phyloP scores from a whole-genome alignment of 1,284 basidiomycete species.

The Leccinum subspadiceum region DNA sequence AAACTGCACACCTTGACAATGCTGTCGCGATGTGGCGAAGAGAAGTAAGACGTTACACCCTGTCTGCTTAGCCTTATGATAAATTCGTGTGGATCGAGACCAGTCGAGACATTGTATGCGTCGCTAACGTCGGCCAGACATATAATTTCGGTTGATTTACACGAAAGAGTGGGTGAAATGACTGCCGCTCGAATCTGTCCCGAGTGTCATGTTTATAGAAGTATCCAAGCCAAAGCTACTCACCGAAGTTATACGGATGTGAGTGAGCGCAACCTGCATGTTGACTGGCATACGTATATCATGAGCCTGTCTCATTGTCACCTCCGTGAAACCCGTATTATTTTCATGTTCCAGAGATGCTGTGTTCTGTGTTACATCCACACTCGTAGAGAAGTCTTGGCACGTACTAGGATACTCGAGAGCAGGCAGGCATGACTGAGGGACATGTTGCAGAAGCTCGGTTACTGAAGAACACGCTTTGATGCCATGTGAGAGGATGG shows the following conservation, averaged over 20 bases:
- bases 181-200: conserved; percentile 60
- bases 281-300: conserved; percentile 63
- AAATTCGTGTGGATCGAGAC: conserved; percentile 76
- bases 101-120: conserved; percentile 75
- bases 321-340: conserved; percentile 51
- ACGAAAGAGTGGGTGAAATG: conserved; percentile 61
- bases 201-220: conserved; percentile 8
- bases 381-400: background rate
- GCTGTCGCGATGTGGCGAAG: conserved; percentile 62
- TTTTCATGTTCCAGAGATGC: conserved; percentile 60
- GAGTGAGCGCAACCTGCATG: conserved; percentile 59
- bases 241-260: conserved; percentile 70
- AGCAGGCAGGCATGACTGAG: conserved; percentile 45
- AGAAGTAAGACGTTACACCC: conserved; percentile 68
- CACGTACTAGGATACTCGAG: conserved; percentile 55
- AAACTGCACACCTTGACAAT: conserved; percentile 65
- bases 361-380: conserved; percentile 28
- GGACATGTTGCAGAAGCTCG: conserved; percentile 57
- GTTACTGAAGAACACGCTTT: conserved; percentile 57
- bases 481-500: conserved; percentile 51
- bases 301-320: conserved; percentile 60
- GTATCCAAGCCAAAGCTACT: conserved; percentile 22
- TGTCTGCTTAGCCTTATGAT: conserved; percentile 74
- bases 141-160: conserved; percentile 78
- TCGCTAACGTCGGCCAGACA: conserved; percentile 80